Conservation (phyloP, 2,329 filamentous ascomycete species). For the Pseudogymnoascus sp. region DNA sequence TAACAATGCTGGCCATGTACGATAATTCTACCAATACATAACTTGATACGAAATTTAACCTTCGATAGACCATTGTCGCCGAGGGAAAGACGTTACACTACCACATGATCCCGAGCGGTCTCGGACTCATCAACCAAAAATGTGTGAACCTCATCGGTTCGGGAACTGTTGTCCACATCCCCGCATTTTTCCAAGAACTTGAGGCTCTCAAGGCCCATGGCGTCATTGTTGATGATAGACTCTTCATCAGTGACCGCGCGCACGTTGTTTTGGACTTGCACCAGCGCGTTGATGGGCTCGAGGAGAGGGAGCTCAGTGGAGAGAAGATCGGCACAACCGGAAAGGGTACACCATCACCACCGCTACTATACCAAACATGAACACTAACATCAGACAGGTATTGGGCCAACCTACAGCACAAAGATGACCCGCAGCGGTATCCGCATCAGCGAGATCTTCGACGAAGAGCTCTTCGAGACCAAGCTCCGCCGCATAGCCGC, state of each 20-base stretch:
- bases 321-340: constrained; percentile 37
- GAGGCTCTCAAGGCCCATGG: constrained; percentile 51
- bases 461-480: constrained; percentile 54
- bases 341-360: constrained; percentile 29
- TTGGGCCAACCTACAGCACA: constrained; percentile 48
- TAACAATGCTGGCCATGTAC: constrained; percentile 43
- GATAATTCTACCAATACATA: neutral
- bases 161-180: constrained; percentile 58
- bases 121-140: constrained; percentile 61
- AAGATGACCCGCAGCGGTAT: constrained; percentile 59
- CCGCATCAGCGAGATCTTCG: constrained; percentile 57
- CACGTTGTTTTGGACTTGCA: constrained; percentile 59
- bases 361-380: constrained; percentile 36
- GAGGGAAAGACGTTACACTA: constrained; percentile 37
- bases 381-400: constrained; percentile 33
- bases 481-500: constrained; percentile 53
- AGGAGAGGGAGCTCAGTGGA: constrained; percentile 44
- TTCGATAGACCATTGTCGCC: constrained; percentile 35
- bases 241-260: constrained; percentile 55
- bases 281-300: constrained; percentile 58
- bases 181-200: constrained; percentile 57
- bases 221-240: constrained; percentile 46
- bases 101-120: constrained; percentile 55
- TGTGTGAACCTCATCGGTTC: constrained; percentile 69
- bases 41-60: constrained; percentile 32